Percentiles rank a stretch among this genome's conserved stretches.
phyloP scores from a whole-genome alignment of 1,284 basidiomycete species.

The Ustilago cynodontis region DNA sequence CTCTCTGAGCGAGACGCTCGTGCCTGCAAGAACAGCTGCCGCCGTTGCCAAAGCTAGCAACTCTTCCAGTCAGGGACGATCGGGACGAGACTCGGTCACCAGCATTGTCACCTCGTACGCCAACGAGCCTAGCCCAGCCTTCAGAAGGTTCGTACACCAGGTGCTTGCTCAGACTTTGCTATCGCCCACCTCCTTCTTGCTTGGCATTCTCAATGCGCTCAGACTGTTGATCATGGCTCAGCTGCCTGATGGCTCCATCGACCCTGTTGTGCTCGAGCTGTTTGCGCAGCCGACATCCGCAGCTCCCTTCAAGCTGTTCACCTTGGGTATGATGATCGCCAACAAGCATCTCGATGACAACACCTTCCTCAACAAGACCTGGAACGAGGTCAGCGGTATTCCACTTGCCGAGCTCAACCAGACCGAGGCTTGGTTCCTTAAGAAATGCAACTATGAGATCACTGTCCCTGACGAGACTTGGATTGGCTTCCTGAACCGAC shows the following conservation, averaged over 20 bases:
- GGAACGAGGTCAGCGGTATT: slow-evolving; percentile 69
- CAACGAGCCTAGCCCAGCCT: slow-evolving; percentile 65
- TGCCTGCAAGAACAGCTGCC: slow-evolving; percentile 14
- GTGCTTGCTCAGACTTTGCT: slow-evolving; percentile 67
- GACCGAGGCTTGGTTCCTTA: slow-evolving; percentile 67
- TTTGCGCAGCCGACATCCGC: slow-evolving; percentile 65
- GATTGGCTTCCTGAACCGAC: slow-evolving; percentile 57
- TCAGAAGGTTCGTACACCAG: slow-evolving; percentile 66
- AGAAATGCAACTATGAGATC: slow-evolving; percentile 64
- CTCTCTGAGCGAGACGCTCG: slow-evolving; percentile 40
- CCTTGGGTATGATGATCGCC: slow-evolving; percentile 67
- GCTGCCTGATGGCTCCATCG: slow-evolving; percentile 46
- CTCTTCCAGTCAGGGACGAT: slow-evolving; percentile 25
- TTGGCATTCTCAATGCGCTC: slow-evolving; percentile 63
- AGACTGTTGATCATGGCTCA: slow-evolving; percentile 54
- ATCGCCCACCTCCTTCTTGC: slow-evolving; percentile 63
- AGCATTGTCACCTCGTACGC: slow-evolving; percentile 42
- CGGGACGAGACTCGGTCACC: slow-evolving; percentile 30
- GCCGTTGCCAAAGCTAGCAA: slow-evolving; percentile 21
- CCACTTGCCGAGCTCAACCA: slow-evolving; percentile 66
- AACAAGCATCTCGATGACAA: slow-evolving; percentile 70
- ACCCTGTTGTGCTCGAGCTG: slow-evolving; percentile 58
- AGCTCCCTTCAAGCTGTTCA: slow-evolving; percentile 67
- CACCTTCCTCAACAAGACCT: slow-evolving; percentile 69
- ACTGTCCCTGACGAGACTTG: slow-evolving; percentile 63